Evolutionary conservation across 78 protist species (phyloP), one percentile per base, ranked within the genome.

Genomic region (Anaeramoeba flamelloides): DNA sequence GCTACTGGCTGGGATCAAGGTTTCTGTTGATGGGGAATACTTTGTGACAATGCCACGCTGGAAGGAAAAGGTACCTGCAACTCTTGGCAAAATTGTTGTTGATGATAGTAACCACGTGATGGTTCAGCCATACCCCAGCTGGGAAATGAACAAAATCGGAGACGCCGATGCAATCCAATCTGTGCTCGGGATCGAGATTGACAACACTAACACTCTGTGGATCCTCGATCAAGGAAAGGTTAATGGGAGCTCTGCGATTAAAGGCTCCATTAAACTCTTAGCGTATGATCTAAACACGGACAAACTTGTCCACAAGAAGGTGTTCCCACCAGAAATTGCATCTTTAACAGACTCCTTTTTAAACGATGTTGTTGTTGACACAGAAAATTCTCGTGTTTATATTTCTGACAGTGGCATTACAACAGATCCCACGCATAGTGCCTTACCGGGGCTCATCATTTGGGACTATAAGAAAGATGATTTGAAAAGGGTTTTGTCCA

Each of bases 121-220:
- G 31, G 17, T 76, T 36, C 74, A 76, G 12, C 78, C 78, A 36
- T 76, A 76, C 17, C 78, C 78, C 8, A 37, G 74, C 17, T 76
- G 78, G 78, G 78, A 76, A 36, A 76, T 76, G 78, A 53, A 53
- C 17, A 53, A 53, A 53, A 8, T 53, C 17, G 69, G 69, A 26
- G 69, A 53, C 17, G 34, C 69, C 69, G 17, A 53, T 53, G 69
- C 69, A 26, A 26, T 76, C 8, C 78, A 76, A 37, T 26, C 38
- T 76, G 78, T 76, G 8, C 78, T 76, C 17, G 78, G 78, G 8
- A 26, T 76, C 17, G 78, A 76, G 17, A 76, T 76, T 36, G 78
- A 76, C 17, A 33, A 33, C 17, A 8, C 8, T 22, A 17, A 76
- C 17, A 8, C 38, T 22, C 8, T 76, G 8, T 76, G 78, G 78